Conservation (phyloP, 2,329 filamentous ascomycete genomes). For the Penicillium capsulatum region DNA sequence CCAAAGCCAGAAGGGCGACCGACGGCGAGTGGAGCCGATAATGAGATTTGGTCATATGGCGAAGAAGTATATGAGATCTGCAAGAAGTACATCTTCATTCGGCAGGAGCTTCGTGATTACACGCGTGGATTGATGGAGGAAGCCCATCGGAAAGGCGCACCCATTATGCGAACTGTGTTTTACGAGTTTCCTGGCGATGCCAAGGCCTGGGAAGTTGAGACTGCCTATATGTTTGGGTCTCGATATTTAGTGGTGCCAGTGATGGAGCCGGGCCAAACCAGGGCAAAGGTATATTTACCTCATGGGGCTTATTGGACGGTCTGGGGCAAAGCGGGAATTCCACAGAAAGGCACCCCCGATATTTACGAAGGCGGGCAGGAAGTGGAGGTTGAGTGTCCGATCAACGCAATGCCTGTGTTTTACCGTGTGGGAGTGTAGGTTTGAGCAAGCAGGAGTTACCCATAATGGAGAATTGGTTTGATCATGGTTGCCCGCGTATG, state of each 20-base stretch:
- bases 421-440: slow-evolving; percentile 11
- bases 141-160: slow-evolving; percentile 57
- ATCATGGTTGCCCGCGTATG: too few species aligned
- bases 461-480: too few species aligned
- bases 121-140: slow-evolving; percentile 56
- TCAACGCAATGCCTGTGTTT: slow-evolving; percentile 50
- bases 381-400: slow-evolving; percentile 43
- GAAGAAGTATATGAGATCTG: slow-evolving; percentile 58
- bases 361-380: slow-evolving; percentile 38
- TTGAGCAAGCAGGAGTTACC: too few species aligned
- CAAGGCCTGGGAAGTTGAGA: slow-evolving; percentile 54
- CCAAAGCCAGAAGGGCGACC: slow-evolving; percentile 43
- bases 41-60: slow-evolving; percentile 64
- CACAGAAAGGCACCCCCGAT: slow-evolving; percentile 2
- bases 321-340: slow-evolving; percentile 31
- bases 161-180: slow-evolving; percentile 60
- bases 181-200: slow-evolving; percentile 59
- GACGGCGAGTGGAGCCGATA: slow-evolving; percentile 26
- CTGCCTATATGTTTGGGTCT: slow-evolving; percentile 61
- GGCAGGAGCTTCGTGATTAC: slow-evolving; percentile 57
- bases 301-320: slow-evolving; percentile 44
- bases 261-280: slow-evolving; percentile 46
- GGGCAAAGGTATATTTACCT: slow-evolving; percentile 53
- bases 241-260: slow-evolving; percentile 59
- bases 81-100: slow-evolving; percentile 55